Evolutionary conservation across 208 protist genomes (phyloP).

Genomic region (Lotmaria passim): DNA sequence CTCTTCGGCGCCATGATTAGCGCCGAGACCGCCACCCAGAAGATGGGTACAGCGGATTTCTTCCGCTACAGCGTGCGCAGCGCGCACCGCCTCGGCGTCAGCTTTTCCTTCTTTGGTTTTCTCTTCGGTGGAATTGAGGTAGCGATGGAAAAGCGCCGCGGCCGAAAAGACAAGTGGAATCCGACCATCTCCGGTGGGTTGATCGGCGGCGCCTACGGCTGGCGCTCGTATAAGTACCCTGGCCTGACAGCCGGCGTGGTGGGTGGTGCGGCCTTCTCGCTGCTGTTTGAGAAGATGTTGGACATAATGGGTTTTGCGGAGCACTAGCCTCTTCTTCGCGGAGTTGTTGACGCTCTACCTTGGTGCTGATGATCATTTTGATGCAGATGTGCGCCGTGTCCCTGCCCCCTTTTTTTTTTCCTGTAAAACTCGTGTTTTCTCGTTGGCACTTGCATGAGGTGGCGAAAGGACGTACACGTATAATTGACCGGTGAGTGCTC

Average conservation of each 20-base stretch:
- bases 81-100: conserved; percentile 63
- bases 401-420: no score
- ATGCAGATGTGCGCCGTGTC: no score
- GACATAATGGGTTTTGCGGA: conserved; percentile 76
- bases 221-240: conserved; percentile 79
- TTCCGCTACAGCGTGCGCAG: conserved; percentile 78
- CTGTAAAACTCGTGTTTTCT: no score
- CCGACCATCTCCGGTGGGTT: conserved; percentile 73
- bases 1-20: conserved; percentile 90
- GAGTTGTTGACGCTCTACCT: not conserved
- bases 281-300: conserved; percentile 84
- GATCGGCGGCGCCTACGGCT: conserved; percentile 82
- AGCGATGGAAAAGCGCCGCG: conserved; percentile 91
- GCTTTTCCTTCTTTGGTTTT: conserved; percentile 90
- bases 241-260: conserved; percentile 70
- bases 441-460: no score
- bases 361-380: no score
- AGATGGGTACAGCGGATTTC: conserved; percentile 90
- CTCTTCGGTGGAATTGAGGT: conserved; percentile 91
- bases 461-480: no score
- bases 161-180: conserved; percentile 88
- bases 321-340: conserved; percentile 34
- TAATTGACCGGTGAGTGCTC: no score
- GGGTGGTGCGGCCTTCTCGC: conserved; percentile 72
- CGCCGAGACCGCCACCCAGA: conserved; percentile 84